Evolutionary conservation across 352 stramenopile genomes (phyloP), one percentile per base, ranked within the genome.

Genomic region (Phytophthora macrochlamydospora): DNA sequence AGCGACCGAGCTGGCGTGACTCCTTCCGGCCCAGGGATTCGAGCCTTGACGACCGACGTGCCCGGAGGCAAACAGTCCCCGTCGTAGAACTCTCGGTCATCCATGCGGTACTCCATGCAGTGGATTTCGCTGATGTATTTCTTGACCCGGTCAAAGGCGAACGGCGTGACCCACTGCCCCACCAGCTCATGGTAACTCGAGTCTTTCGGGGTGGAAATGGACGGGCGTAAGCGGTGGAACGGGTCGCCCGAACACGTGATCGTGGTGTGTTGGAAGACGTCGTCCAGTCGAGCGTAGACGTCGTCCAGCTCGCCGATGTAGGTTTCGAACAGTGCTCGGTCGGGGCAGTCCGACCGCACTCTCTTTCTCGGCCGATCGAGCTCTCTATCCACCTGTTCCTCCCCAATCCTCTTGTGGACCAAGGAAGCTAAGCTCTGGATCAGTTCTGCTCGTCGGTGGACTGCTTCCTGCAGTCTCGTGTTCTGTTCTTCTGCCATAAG

Each of bases 241-340:
- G 33, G 11, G 2, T 59, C 42, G 5, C 53, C 44, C 8, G 48
- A 35, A 0, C 29, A 5, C 13, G 46, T 12, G 14, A 48, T 37
- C 6, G 44, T 38, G 0, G 50, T 33, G 3, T 70, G 50, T 11
- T 50, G 30, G 40, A 67, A 67, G 3, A 71, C 46, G 2, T 51
- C 59, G 12, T 78, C 66, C 4, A 64, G 69, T 4, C 49, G 33
- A 1, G 67, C 62, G 13, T 78, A 78, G 0, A 67, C 44, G 2
- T 69, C 62, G 18, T 78, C 68, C 49, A 75, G 32, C n/a, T 75
- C 67, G 5, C 54, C 61, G 18, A 75, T 38, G 43, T 71, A 75
- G 1, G 56, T 56, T n/a, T 67, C 53, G 13, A 71, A 72, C 31
- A 74, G 35, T 4, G 49, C 48, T 48, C 54, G 51, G 14, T 75